Evolutionary conservation across 2,329 filamentous ascomycete genomes (phyloP).

Genomic region (Akanthomyces muscarius): DNA sequence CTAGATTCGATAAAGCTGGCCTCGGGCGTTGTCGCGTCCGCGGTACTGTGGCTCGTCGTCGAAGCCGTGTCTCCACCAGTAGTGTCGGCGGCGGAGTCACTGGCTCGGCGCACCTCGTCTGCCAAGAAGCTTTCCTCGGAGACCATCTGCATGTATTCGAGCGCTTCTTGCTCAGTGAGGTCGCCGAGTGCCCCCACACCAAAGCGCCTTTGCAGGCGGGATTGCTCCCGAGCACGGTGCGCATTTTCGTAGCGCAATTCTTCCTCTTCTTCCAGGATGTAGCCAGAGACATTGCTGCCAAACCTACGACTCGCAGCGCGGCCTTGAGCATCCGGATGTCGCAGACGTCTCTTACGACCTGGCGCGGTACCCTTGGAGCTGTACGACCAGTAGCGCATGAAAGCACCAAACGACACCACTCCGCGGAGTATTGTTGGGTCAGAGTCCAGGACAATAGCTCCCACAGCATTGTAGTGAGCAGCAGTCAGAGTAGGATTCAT

Average conservation of each 20-base stretch:
- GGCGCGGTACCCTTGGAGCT: constrained; percentile 75
- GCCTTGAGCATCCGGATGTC: constrained; percentile 60
- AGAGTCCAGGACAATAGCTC: constrained; percentile 81
- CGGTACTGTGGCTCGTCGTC: constrained; percentile 38
- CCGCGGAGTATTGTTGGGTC: constrained; percentile 83
- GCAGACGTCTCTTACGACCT: constrained; percentile 72
- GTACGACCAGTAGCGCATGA: constrained; percentile 90
- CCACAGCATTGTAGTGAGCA: constrained; percentile 74
- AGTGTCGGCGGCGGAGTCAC: constrained; percentile 46
- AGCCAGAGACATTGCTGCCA: constrained; percentile 68
- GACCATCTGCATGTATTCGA: constrained; percentile 62
- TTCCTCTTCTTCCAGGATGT: constrained; percentile 80
- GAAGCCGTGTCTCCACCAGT: constrained; percentile 41
- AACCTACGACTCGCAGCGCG: constrained; percentile 48
- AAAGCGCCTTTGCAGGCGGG: constrained; percentile 72
- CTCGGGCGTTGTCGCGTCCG: constrained; percentile 52
- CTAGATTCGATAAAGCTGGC: constrained; percentile 44
- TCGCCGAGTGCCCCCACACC: constrained; percentile 69
- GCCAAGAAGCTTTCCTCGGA: constrained; percentile 49
- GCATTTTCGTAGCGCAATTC: constrained; percentile 74
- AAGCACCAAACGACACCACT: constrained; percentile 79
- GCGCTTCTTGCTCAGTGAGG: constrained; percentile 61
- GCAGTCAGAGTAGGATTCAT: constrained; percentile 57
- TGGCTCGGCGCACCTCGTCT: constrained; percentile 55
- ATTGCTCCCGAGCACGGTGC: constrained; percentile 61